phyloP scores from a whole-genome alignment of 371 early-diverging fungal genomes.

The Lichtheimia hyalospora region DNA sequence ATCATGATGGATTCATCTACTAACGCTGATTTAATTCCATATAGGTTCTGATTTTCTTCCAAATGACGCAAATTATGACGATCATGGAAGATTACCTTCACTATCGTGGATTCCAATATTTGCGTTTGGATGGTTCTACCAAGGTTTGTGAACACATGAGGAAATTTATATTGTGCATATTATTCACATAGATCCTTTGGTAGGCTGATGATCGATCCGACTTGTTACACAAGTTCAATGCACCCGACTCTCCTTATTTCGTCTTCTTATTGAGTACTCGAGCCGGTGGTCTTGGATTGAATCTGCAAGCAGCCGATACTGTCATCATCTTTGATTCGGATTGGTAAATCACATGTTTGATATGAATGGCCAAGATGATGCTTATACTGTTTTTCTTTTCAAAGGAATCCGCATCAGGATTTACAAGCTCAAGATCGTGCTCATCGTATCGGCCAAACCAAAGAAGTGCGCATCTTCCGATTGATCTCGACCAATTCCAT shows the following conservation, averaged over 20 bases:
- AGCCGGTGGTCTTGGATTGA: constrained; percentile 99
- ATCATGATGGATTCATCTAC: neutral
- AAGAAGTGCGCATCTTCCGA: constrained; percentile 97
- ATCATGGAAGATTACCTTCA: constrained; percentile 95
- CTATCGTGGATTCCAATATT: constrained; percentile 71
- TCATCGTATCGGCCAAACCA: constrained; percentile 99
- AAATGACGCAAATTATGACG: constrained; percentile 98
- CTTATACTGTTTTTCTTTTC: neutral
- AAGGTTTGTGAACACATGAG: constrained; percentile 36
- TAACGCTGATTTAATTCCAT: neutral
- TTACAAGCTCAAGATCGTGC: constrained; percentile 99
- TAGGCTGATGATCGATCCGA: constrained; percentile 80
- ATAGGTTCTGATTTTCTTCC: constrained; percentile 96
- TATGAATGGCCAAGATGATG: neutral
- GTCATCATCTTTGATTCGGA: constrained; percentile 99
- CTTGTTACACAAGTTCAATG: constrained; percentile 82
- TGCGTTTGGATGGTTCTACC: constrained; percentile 96
- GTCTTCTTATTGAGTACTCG: constrained; percentile 97
- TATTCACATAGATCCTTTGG: neutral
- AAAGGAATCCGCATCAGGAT: constrained; percentile 96
- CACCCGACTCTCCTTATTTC: constrained; percentile 78
- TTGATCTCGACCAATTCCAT: constrained; percentile 92
- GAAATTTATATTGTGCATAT: neutral
- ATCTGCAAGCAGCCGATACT: constrained; percentile 98
- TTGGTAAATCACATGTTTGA: constrained; percentile 53